Evolutionary conservation across 2,329 filamentous ascomycete genomes (phyloP).

Genomic region (Fusarium acutatum): DNA sequence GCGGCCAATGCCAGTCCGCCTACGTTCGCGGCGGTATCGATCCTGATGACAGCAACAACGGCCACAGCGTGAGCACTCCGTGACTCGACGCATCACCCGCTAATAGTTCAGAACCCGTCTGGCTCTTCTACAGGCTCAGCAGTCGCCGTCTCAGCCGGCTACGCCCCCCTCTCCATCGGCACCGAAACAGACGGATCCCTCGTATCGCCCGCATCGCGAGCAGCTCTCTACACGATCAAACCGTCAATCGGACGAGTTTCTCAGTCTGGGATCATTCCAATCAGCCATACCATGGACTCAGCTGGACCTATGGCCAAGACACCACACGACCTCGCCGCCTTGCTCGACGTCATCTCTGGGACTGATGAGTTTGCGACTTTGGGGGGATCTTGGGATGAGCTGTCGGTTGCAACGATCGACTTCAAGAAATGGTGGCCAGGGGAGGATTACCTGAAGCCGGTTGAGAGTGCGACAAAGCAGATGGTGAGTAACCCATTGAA

Average conservation of each 20-base stretch:
- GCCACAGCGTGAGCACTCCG: not conserved
- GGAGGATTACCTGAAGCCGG: not conserved
- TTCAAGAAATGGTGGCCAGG: not conserved
- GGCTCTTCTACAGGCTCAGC: conserved; percentile 48
- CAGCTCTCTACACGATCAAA: conserved; percentile 42
- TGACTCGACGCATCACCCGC: not conserved
- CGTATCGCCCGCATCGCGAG: conserved; percentile 30
- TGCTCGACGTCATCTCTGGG: not conserved
- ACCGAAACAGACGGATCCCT: conserved; percentile 47
- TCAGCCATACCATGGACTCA: not conserved
- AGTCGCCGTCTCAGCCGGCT: conserved; percentile 44
- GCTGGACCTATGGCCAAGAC: not conserved
- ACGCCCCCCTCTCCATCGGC: conserved; percentile 44
- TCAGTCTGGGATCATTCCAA: not conserved
- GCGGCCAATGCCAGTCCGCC: conserved; percentile 25
- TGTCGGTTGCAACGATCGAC: not conserved
- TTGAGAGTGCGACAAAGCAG: not conserved
- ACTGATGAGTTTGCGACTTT: not conserved
- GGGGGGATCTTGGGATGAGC: not conserved
- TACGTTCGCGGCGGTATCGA: conserved; percentile 34
- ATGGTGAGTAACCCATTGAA: accelerated
- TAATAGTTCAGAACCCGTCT: conserved; percentile 36
- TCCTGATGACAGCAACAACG: conserved; percentile 2
- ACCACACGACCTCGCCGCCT: not conserved
- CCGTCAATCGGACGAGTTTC: conserved; percentile 21